Base-by-base conservation (phyloP, 163 green algal genomes). In the Volvox carteri region DNA sequence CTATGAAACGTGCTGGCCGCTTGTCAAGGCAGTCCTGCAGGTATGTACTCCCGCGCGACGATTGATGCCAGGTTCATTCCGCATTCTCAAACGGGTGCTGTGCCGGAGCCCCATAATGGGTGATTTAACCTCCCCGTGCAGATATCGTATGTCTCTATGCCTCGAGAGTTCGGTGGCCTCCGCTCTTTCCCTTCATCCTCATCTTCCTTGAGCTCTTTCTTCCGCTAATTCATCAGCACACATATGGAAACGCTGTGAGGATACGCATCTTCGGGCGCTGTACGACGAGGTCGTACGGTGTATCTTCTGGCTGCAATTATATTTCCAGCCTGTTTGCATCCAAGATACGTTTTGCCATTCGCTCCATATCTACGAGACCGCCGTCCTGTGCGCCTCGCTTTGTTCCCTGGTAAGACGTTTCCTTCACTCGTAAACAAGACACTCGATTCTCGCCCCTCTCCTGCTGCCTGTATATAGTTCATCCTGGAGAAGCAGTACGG, bases 21-120 rank as follows among this genome's bases (percentile, higher is more conserved):
- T 94, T 39, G 90, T 93, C 39, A 70, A 76, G 35, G 83, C 90
- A 35, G 85, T 79, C 4, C 16, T 94, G 2, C 88, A 88, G 92
- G 92, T 94, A 79, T 2, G 80, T 18, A 16, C 5, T n/a, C 14
- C 39, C 30, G 1, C n/a, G 54, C 16, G 28, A 46, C 0, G 72
- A 16, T 79, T 79, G 18, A 60, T 65, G 54, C 54, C 50, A 58
- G 50, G 16, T 12, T 58, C 50, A 16, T 58, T n/a, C n/a, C n/a
- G n/a, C n/a, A n/a, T n/a, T n/a, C n/a, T n/a, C n/a, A n/a, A n/a
- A n/a, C n/a, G n/a, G n/a, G n/a, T n/a, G n/a, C n/a, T n/a, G n/a
- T n/a, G n/a, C n/a, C n/a, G 50, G 50, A 65, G 3, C 19, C 54
- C 2, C 6, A 8, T 12, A 23, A 2, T 23, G 28, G 54, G 54